A percentile compares a stretch with the other conserved stretches of the same genome.
Conservation (phyloP, 2,329 filamentous ascomycete genomes). For the Sporothrix pseudoabietina region DNA sequence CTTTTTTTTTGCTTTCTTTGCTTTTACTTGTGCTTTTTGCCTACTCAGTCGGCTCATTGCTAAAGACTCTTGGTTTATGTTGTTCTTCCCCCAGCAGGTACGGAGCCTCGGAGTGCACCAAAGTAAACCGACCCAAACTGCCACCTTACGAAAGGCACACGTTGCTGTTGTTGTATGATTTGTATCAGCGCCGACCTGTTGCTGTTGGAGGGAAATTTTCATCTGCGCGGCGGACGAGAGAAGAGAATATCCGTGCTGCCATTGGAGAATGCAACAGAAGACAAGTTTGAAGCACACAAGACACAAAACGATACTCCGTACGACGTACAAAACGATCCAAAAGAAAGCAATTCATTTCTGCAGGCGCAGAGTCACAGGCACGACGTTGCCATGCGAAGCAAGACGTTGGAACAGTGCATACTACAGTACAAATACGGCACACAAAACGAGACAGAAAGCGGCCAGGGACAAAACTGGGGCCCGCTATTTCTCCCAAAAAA, state of each 20-base stretch:
- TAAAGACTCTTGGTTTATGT: not conserved
- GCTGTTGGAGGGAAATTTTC: not conserved
- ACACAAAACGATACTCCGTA: not conserved
- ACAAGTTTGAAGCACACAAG: not conserved
- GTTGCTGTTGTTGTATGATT: not conserved
- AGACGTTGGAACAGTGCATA: conserved; percentile 15
- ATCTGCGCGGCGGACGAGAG: not conserved
- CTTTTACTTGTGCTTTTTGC: not conserved
- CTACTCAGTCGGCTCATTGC: not conserved
- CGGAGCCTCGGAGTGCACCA: too few relatives aligned
- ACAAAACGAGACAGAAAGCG: not conserved
- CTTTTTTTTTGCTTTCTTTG: too few relatives aligned
- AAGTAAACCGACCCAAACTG: not conserved
- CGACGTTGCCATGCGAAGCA: conserved; percentile 4
- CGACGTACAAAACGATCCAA: not conserved
- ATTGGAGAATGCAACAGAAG: conserved; percentile 5
- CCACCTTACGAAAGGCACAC: not conserved
- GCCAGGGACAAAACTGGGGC: not conserved
- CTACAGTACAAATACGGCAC: not conserved
- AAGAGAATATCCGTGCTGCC: conserved; percentile 1
- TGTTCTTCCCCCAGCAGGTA: not conserved
- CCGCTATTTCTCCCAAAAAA: conserved; percentile 1
- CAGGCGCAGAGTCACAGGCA: not conserved
- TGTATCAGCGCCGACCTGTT: not conserved
- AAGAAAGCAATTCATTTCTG: not conserved